phyloP scores from a whole-genome alignment of 139 green algal genomes.

The Choricystis sp. region DNA sequence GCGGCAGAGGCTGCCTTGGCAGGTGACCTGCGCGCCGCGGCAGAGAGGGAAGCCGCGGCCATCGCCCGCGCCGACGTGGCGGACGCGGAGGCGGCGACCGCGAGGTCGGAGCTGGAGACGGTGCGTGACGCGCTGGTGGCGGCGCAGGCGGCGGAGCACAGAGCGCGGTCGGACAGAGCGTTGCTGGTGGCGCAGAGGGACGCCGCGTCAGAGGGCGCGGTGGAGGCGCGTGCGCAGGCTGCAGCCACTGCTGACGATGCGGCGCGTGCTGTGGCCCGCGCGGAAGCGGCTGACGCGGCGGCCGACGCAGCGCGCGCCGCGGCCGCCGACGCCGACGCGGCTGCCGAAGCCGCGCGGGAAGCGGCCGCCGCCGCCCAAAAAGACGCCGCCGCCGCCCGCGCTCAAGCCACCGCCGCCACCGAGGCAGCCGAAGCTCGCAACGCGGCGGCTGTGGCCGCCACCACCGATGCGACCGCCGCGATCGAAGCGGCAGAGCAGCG shows the following conservation, averaged over 20 bases:
- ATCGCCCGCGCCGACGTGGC: slow-evolving; percentile 3
- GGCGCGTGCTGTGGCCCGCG: slow-evolving; percentile 2
- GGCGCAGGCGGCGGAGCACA: not conserved
- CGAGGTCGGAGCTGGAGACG: slow-evolving; percentile 13
- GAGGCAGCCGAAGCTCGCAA: not conserved
- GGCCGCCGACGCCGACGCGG: not conserved
- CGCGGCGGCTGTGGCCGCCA: not conserved
- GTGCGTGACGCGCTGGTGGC: not conserved
- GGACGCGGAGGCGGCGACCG: slow-evolving; percentile 3
- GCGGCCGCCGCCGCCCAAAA: too few species aligned
- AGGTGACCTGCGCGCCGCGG: not conserved
- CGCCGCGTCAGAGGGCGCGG: slow-evolving; percentile 4
- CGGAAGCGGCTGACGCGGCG: not conserved
- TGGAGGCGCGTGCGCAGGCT: slow-evolving; percentile 8
- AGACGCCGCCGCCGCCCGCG: not conserved
- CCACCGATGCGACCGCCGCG: not conserved
- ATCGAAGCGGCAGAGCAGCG: not conserved
- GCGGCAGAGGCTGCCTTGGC: slow-evolving; percentile 4
- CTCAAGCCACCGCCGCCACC: not conserved
- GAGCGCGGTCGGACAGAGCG: too few species aligned
- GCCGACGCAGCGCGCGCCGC: not conserved
- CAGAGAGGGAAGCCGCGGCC: slow-evolving; percentile 6
- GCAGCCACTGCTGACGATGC: slow-evolving; percentile 1
- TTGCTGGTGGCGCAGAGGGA: slow-evolving; percentile 11
- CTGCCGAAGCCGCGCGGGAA: not conserved